These are phyloP conservation scores for Cytospora piceae DNA, from an alignment of 2,329 filamentous ascomycete species.

Conservation along the genomic window DNA sequence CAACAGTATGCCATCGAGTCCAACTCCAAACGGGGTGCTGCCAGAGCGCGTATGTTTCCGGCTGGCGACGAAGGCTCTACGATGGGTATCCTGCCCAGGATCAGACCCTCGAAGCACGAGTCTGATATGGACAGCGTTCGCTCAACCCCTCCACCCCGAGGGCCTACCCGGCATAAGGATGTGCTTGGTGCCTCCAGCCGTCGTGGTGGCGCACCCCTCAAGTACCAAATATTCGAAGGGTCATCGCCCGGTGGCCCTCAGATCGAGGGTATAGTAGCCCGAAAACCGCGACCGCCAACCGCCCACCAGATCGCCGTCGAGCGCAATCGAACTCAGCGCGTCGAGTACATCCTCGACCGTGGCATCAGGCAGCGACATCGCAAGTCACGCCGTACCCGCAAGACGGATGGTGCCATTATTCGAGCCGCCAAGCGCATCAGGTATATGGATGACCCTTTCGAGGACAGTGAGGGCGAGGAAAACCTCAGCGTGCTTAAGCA, in stretches of 20 bases:
- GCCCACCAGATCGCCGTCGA: conserved; percentile 83
- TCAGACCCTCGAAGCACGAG: conserved; percentile 65
- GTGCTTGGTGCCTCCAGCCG: conserved; percentile 43
- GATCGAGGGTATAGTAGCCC: conserved; percentile 58
- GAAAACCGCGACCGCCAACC: conserved; percentile 75
- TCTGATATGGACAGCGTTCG: conserved; percentile 57
- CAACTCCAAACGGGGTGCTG: conserved; percentile 59
- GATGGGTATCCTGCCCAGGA: conserved; percentile 62
- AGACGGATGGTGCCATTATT: conserved; percentile 64
- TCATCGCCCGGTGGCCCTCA: conserved; percentile 62
- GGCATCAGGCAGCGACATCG: conserved; percentile 70
- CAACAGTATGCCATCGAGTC: conserved; percentile 68
- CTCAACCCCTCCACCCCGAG: conserved; percentile 55
- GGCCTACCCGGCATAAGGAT: conserved; percentile 41
- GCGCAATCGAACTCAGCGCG: conserved; percentile 74
- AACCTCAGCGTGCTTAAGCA: conserved; percentile 40
- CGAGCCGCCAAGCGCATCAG: conserved; percentile 68
- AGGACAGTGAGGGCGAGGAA: conserved; percentile 66
- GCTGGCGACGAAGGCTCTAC: conserved; percentile 55
- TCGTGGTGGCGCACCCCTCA: conserved; percentile 54
- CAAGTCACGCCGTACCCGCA: conserved; percentile 57
- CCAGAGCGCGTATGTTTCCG: conserved; percentile 38
- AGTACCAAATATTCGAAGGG: conserved; percentile 63
- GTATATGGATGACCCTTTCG: conserved; percentile 57
- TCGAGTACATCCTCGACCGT: conserved; percentile 81